Evolutionary conservation across 805 yeast species (phyloP).

Genomic region (Schwanniomyces pseudopolymorphus): DNA sequence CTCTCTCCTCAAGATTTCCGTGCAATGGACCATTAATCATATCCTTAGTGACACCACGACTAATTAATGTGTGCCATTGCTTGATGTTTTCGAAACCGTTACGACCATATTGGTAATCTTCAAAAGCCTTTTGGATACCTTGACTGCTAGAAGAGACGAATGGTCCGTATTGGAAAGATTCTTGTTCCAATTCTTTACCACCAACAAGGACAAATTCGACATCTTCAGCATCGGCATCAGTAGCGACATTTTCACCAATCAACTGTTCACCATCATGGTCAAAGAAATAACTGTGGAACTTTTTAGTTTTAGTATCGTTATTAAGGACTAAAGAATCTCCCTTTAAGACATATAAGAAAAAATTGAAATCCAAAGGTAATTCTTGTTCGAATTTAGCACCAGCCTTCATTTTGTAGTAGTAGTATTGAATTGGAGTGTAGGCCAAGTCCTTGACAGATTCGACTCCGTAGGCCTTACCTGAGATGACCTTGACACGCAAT

Average conservation of each 20-base stretch:
- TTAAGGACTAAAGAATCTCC: conserved; percentile 55
- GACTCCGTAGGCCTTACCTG: conserved; percentile 77
- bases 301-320: conserved; percentile 40
- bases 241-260: conserved; percentile 39
- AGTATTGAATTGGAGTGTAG: conserved; percentile 76
- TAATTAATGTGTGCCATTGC: conserved; percentile 55
- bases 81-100: conserved; percentile 71
- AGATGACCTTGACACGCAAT: conserved; percentile 66
- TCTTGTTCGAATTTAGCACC: conserved; percentile 64
- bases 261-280: conserved; percentile 66
- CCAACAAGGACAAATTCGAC: conserved; percentile 74
- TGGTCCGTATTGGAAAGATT: conserved; percentile 85
- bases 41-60: conserved; percentile 41
- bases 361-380: conserved; percentile 61
- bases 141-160: conserved; percentile 76
- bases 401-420: conserved; percentile 62
- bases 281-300: conserved; percentile 59
- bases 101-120: conserved; percentile 65
- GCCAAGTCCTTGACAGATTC: conserved; percentile 73
- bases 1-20: conserved; percentile 33
- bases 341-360: conserved; percentile 63
- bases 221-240: conserved; percentile 33
- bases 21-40: conserved; percentile 40
- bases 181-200: conserved; percentile 72
- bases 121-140: conserved; percentile 65